Percentiles rank a stretch among this genome's conserved stretches.
Evolutionary conservation across 306 rosid genomes (phyloP).

Genomic region (Malus sieversii): DNA sequence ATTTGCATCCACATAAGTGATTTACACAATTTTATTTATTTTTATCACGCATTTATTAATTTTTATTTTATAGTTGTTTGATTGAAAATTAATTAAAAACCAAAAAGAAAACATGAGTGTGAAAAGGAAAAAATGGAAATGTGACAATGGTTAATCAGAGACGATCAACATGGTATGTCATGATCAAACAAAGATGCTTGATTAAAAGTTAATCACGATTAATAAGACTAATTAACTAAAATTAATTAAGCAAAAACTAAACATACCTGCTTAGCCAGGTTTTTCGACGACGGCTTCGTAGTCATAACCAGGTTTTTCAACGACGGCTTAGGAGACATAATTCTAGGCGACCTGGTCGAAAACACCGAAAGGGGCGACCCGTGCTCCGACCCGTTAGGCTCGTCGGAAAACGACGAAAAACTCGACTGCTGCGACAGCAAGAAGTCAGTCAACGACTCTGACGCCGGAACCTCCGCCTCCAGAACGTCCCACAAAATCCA

Average conservation of each 20-base stretch:
- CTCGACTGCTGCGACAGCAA: conserved; percentile 15
- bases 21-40: too few species aligned
- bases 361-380: conserved; percentile 42
- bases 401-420: conserved; percentile 44
- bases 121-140: not conserved
- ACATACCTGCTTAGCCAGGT: not conserved
- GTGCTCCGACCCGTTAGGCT: conserved; percentile 20
- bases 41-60: too few species aligned
- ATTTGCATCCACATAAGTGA: not conserved
- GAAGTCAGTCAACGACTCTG: conserved; percentile 22
- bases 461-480: conserved; percentile 20
- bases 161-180: not conserved
- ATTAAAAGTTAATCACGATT: not conserved
- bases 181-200: not conserved
- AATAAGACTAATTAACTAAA: not conserved
- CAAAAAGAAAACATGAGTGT: not conserved
- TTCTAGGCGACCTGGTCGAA: not conserved
- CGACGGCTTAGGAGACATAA: not conserved
- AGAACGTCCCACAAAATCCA: conserved; percentile 73
- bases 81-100: not conserved
- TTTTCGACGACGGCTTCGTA: not conserved
- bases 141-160: not conserved
- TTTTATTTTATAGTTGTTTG: too few species aligned
- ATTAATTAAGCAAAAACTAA: not conserved
- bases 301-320: not conserved